Base-by-base conservation (phyloP, 441 rosid genomes). In the Melastoma candidum region DNA sequence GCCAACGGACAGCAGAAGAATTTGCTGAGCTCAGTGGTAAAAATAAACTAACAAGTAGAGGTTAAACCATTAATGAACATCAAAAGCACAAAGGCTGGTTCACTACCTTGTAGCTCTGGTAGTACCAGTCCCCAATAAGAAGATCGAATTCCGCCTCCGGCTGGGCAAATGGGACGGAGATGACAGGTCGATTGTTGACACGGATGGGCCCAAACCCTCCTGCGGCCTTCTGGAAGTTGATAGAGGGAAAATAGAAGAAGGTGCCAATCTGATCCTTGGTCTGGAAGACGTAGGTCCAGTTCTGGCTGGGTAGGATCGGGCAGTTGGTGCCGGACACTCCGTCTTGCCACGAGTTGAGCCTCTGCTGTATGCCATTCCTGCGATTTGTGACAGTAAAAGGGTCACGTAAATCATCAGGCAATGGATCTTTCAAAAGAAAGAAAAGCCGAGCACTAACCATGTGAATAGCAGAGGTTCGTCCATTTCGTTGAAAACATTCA, bases 271-370 rank as follows among this genome's bases (percentile, higher is more conserved):
- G 93, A 46, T 85, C 97, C 70, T 85, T 85, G 7, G 69, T 51
- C 46, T 82, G 86, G 60, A 85, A 85, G 59, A 32, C 67, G 12
- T 78, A 85, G 5, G 89, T 85, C 95, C 95, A 89, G 48, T 80
- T 89, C 14, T 11, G 64, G 1, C 83, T 81, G 0, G 97, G 84
- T 51, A 48, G 70, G 43, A 89, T 80, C 13, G 95, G 88, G 68
- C 95, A 89, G 49, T 85, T 89, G 27, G 95, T 82, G 29, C 90
- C 95, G 2, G 76, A 68, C 26, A 85, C 95, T 51, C 95, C 97
- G 51, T 89, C 97, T 60, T 89, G 88, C 97, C 97, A 89, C 22
- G 95, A 85, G 67, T 85, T 77, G 13, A 76, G 73, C 58, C 90
- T 70, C 63, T 80, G 74, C 53, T 69, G 74, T 60, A 82, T 68